Conservation (phyloP, 2,329 filamentous ascomycete genomes). For the Aspergillus japonicus region DNA sequence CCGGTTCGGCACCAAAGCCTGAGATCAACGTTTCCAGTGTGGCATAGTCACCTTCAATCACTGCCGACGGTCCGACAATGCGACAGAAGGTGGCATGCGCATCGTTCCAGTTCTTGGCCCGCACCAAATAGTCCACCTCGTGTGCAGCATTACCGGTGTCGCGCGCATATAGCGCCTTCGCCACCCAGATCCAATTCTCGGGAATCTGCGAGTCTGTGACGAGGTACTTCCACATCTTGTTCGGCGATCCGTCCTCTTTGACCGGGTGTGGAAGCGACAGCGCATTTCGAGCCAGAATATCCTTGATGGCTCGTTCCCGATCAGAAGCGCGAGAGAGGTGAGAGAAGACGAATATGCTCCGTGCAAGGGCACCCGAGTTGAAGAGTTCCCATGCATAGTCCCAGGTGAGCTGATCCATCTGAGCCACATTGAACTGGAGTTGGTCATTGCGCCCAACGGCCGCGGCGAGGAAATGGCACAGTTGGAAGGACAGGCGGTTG, state of each 20-base stretch:
- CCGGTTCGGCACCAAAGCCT: constrained; percentile 64
- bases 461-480: constrained; percentile 65
- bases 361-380: constrained; percentile 64
- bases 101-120: constrained; percentile 71
- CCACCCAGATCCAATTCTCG: constrained; percentile 76
- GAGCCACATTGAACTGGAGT: constrained; percentile 55
- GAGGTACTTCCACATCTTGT: constrained; percentile 58
- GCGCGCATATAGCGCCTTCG: constrained; percentile 79
- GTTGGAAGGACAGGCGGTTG: constrained; percentile 78
- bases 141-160: constrained; percentile 65
- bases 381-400: constrained; percentile 56
- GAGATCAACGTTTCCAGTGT: constrained; percentile 67
- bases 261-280: constrained; percentile 61
- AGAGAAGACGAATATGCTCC: constrained; percentile 73
- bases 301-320: constrained; percentile 67
- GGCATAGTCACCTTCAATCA: constrained; percentile 79
- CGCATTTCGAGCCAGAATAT: constrained; percentile 72
- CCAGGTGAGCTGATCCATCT: constrained; percentile 65
- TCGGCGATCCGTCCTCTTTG: constrained; percentile 43
- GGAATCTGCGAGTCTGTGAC: constrained; percentile 69
- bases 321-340: constrained; percentile 66
- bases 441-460: constrained; percentile 47
- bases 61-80: constrained; percentile 74
- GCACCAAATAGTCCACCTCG: constrained; percentile 78
- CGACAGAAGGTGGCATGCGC: constrained; percentile 81